These are phyloP conservation scores for Talaromyces pinophilus DNA, from an alignment of 2,329 filamentous ascomycete species.

Conservation along the genomic window DNA sequence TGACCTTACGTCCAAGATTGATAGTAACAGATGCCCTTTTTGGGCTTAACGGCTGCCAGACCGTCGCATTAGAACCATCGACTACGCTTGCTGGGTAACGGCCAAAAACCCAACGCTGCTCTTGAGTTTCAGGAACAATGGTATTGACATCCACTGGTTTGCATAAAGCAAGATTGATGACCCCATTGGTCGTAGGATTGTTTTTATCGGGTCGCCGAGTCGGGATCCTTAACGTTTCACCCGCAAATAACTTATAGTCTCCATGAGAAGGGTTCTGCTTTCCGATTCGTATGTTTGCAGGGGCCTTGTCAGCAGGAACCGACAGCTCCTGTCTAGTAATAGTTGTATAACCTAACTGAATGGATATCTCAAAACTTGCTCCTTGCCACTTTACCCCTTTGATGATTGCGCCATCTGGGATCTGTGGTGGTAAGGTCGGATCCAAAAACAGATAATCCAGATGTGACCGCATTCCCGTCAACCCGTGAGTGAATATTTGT, in stretches of 20 bases:
- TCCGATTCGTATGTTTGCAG: slow-evolving; percentile 15
- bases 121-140: background rate
- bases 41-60: slow-evolving; percentile 20
- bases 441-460: slow-evolving; percentile 18
- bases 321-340: slow-evolving; percentile 7
- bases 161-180: slow-evolving; percentile 16
- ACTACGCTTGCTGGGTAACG: slow-evolving; percentile 20
- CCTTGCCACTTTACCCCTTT: slow-evolving; percentile 23
- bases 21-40: slow-evolving; percentile 15
- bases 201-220: slow-evolving; percentile 18
- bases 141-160: slow-evolving; percentile 8
- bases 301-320: background rate
- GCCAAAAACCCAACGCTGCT: slow-evolving; percentile 21
- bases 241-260: slow-evolving; percentile 6
- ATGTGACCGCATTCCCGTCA: slow-evolving; percentile 20
- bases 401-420: slow-evolving; percentile 14
- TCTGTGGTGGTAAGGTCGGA: slow-evolving; percentile 22
- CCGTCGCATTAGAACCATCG: slow-evolving; percentile 22
- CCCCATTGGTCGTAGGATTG: background rate
- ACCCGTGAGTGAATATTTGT: slow-evolving; percentile 22
- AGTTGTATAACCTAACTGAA: slow-evolving; percentile 13
- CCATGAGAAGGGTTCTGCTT: background rate
- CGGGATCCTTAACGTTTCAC: background rate
- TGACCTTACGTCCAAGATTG: background rate
- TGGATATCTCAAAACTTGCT: slow-evolving; percentile 20